Evolutionary conservation across 768 basidiomycete genomes (phyloP), one percentile per base, ranked within the genome.

Genomic region (Trametes cingulata): DNA sequence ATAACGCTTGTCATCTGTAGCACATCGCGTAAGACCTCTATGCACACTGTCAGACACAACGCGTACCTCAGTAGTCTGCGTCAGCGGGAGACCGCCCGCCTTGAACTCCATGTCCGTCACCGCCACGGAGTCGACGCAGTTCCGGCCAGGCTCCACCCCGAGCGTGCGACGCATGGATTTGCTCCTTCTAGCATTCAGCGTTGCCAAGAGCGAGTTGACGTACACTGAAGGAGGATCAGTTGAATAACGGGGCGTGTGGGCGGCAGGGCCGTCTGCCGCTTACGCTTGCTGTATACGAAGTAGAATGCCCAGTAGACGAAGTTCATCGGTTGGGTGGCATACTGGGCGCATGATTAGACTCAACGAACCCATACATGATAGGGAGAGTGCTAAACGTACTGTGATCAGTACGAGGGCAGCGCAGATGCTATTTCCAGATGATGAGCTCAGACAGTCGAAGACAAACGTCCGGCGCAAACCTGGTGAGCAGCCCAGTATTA

Each of bases 211-310:
- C 22, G 57, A 58, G 58, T 63, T 63, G 39, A 59, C 62, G 48
- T 63, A 63, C 10, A 63, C 62, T 63, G 35, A 22, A 6, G 22
- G 36, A 45, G 19, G 4, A 22, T 19, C 24, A 22, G 43, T 45
- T n/a, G n/a, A n/a, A n/a, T n/a, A n/a, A n/a, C n/a, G n/a, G n/a
- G n/a, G n/a, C n/a, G n/a, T n/a, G n/a, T n/a, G n/a, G n/a, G n/a
- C n/a, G n/a, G n/a, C n/a, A 33, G 6, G 6, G 29, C 29, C 10
- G 29, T 33, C 6, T 19, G 29, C 22, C 7, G 55, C 65, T 20
- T 22, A 66, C 65, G 52, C 27, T 66, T 66, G 53, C 65, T 63
- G 20, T 61, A 57, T 9, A 61, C 52, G 50, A 66, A 66, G 57
- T 63, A 66, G 50, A 63, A 66, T 5, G 57, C 58, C 20, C 61